A percentile compares a stretch with the other conserved stretches of the same genome.
phyloP scores from a whole-genome alignment of 2,329 filamentous ascomycete genomes.

The Tolypocladium cylindrosporum region DNA sequence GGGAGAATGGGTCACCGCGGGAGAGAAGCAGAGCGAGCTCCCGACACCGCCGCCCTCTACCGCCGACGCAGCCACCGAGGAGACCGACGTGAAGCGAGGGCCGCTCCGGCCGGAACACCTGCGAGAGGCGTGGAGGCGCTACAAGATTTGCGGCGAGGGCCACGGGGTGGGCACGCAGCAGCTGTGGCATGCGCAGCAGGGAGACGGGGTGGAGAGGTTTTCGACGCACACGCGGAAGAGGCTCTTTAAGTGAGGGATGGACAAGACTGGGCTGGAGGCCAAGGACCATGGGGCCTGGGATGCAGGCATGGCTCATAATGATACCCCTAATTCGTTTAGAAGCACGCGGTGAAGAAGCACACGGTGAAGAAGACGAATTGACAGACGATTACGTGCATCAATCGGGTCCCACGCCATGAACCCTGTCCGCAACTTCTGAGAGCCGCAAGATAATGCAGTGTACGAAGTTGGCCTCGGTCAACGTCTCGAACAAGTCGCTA shows the following conservation, averaged over 20 bases:
- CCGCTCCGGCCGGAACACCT: slow-evolving; percentile 67
- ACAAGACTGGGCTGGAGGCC: background rate
- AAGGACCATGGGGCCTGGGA: background rate
- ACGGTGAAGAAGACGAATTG: background rate
- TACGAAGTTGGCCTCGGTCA: background rate
- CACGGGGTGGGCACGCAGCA: slow-evolving; percentile 51
- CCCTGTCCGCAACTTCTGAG: background rate
- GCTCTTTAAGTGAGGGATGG: slow-evolving; percentile 36
- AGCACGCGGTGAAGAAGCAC: too few species aligned
- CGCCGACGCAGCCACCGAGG: slow-evolving; percentile 19
- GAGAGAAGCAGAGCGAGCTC: slow-evolving; percentile 46
- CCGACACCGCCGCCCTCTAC: slow-evolving; percentile 30
- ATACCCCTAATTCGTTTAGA: background rate
- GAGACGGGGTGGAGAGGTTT: slow-evolving; percentile 50
- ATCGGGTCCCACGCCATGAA: background rate
- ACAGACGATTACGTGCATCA: background rate
- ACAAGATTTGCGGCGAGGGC: slow-evolving; percentile 53
- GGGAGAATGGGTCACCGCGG: slow-evolving; percentile 56
- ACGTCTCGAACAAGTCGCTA: background rate
- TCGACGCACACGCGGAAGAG: slow-evolving; percentile 40
- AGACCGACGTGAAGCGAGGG: slow-evolving; percentile 28
- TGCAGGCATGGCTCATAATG: background rate
- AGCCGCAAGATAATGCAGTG: background rate
- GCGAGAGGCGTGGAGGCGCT: slow-evolving; percentile 60
- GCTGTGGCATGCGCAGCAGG: slow-evolving; percentile 51